A percentile compares a stretch with the other conserved stretches of the same genome.
These are phyloP conservation scores for Chloromonas sp. DNA, from an alignment of 163 green algal genomes.

Conservation along the genomic window DNA sequence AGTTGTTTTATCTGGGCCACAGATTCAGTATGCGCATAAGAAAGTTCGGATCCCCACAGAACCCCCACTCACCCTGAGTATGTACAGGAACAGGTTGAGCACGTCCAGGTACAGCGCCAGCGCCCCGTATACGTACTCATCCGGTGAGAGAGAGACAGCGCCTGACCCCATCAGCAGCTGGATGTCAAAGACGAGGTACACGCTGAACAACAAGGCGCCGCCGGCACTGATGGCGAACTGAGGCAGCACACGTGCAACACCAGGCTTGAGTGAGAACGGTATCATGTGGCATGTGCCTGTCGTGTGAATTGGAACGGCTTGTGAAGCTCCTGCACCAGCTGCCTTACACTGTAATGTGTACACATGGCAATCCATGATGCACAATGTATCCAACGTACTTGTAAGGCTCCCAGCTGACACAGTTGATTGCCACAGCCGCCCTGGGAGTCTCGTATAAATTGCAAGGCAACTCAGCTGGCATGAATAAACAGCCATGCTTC, in stretches of 20 bases:
- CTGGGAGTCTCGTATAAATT: too few species aligned
- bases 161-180: slow-evolving; percentile 26
- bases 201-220: slow-evolving; percentile 48
- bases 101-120: background rate
- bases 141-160: background rate
- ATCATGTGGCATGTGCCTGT: background rate
- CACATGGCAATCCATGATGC: too few species aligned
- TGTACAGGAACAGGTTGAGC: slow-evolving; percentile 46
- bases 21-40: too few species aligned
- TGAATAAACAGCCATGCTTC: too few species aligned
- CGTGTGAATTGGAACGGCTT: background rate
- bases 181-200: slow-evolving; percentile 52
- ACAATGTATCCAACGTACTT: too few species aligned
- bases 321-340: background rate
- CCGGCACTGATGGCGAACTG: slow-evolving; percentile 12
- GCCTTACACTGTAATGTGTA: background rate
- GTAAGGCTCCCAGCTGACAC: too few species aligned
- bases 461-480: too few species aligned
- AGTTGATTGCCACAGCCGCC: too few species aligned
- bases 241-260: background rate
- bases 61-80: slow-evolving; percentile 13
- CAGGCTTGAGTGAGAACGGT: background rate
- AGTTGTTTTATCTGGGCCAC: too few species aligned
- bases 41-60: too few species aligned
- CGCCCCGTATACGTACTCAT: background rate